These are phyloP conservation scores for Odontarrhena argentea DNA, from an alignment of 345 rosid species.

Conservation along the genomic window DNA sequence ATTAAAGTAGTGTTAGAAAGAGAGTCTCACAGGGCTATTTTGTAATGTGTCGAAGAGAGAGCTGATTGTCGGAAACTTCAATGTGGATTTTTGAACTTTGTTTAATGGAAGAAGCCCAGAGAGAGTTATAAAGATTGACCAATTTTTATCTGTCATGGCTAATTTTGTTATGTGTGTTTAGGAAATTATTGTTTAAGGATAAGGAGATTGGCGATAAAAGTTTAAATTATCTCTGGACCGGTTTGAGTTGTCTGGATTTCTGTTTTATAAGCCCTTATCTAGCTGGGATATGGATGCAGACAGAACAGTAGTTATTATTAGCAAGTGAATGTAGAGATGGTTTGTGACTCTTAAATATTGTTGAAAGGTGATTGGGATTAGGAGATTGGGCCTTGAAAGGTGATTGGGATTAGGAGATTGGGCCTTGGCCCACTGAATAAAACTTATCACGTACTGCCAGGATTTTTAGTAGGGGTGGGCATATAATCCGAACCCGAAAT, in stretches of 20 bases:
- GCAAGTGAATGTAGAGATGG: too few relatives aligned
- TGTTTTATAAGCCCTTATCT: background rate
- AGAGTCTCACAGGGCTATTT: conserved; percentile 28
- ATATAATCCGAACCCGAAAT: too few relatives aligned
- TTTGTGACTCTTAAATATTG: too few relatives aligned
- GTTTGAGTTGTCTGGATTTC: background rate
- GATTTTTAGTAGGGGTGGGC: too few relatives aligned
- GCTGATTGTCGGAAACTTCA: conserved; percentile 24
- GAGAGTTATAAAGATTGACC: conserved; percentile 19
- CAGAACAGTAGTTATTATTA: background rate
- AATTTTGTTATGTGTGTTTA: conserved; percentile 31
- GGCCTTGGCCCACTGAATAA: too few relatives aligned
- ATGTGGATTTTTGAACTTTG: conserved; percentile 20
- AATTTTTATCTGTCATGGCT: conserved; percentile 29
- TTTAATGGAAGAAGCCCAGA: background rate
- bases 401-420: too few relatives aligned
- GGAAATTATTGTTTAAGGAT: background rate
- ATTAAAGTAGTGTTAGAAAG: conserved; percentile 2
- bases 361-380: too few relatives aligned
- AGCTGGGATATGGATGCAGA: background rate
- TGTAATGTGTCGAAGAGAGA: conserved; percentile 9
- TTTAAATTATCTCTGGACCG: background rate
- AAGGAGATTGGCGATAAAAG: background rate
- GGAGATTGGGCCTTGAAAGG: too few relatives aligned
- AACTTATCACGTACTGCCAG: too few relatives aligned